Conservation (phyloP, 805 yeast species). For the Candida montana region DNA sequence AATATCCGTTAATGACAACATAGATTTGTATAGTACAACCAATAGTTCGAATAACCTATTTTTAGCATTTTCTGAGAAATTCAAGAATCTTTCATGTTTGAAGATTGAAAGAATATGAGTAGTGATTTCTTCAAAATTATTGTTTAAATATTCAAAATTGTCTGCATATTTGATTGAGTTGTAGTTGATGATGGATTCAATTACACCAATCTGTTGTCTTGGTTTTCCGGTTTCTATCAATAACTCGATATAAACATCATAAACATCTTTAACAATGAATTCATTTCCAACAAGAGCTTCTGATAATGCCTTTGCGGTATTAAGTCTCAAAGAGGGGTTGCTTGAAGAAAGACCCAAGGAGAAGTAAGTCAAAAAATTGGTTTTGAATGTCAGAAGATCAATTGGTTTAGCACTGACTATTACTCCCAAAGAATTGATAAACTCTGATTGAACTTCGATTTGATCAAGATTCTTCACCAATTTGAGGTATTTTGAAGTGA, state of each 20-base stretch:
- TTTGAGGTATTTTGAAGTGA: constrained; percentile 15
- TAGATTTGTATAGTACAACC: constrained; percentile 21
- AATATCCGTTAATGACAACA: constrained; percentile 27
- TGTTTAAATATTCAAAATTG: constrained; percentile 24
- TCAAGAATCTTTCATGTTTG: constrained; percentile 22
- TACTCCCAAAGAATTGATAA: constrained; percentile 14
- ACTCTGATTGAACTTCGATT: constrained; percentile 12
- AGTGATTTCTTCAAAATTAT: constrained; percentile 24
- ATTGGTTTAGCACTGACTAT: constrained; percentile 26
- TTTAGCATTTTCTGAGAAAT: constrained; percentile 15
- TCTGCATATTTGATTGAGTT: constrained; percentile 23
- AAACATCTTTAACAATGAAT: constrained; percentile 20
- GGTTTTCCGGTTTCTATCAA: constrained; percentile 20
- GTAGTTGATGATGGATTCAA: constrained; percentile 34
- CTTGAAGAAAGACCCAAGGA: constrained; percentile 19
- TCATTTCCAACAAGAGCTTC: constrained; percentile 24
- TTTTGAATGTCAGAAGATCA: constrained; percentile 27
- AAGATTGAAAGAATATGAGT: constrained; percentile 23
- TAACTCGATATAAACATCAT: constrained; percentile 19
- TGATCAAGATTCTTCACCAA: constrained; percentile 17
- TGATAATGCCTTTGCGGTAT: constrained; percentile 31
- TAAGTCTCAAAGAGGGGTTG: constrained; percentile 12
- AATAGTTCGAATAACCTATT: constrained; percentile 17
- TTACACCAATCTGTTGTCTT: constrained; percentile 27
- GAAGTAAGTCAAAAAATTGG: constrained; percentile 6